Evolutionary conservation across 2,329 filamentous ascomycete species (phyloP).

Genomic region (Trematosphaeria pertusa): DNA sequence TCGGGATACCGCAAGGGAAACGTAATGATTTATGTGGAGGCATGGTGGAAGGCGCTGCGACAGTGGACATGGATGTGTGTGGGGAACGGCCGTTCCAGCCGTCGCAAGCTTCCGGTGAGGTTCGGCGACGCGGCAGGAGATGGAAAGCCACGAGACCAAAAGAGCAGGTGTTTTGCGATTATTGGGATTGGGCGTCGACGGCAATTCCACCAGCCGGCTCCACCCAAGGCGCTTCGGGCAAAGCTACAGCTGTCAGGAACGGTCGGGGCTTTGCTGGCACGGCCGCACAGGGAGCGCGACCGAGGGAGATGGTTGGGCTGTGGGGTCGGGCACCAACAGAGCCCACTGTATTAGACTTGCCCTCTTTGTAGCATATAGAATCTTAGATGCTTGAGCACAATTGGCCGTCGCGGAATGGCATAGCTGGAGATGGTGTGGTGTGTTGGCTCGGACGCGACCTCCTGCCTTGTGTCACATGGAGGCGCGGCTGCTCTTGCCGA

Average conservation of each 20-base stretch:
- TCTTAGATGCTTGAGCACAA: neutral
- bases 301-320: conserved; percentile 8
- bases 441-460: too few species aligned
- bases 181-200: conserved; percentile 30
- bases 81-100: conserved; percentile 21
- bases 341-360: conserved; percentile 11
- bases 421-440: neutral
- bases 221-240: conserved; percentile 22
- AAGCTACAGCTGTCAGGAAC: conserved; percentile 30
- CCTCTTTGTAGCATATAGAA: conserved; percentile 10
- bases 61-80: conserved; percentile 26
- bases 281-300: neutral
- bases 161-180: conserved; percentile 6
- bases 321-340: conserved; percentile 18
- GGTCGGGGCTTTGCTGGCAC: neutral
- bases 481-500: conserved; percentile 7
- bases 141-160: conserved; percentile 14
- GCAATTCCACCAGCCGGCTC: conserved; percentile 8
- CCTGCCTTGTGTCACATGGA: too few species aligned
- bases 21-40: conserved; percentile 35
- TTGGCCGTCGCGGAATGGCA: neutral
- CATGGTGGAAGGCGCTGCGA: conserved; percentile 21
- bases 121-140: conserved; percentile 18
- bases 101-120: conserved; percentile 24
- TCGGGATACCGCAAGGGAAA: conserved; percentile 22